A percentile compares a stretch with the other conserved stretches of the same genome.
Conservation (phyloP, 108 stramenopile species). For the Aurantiochytrium sp. region DNA sequence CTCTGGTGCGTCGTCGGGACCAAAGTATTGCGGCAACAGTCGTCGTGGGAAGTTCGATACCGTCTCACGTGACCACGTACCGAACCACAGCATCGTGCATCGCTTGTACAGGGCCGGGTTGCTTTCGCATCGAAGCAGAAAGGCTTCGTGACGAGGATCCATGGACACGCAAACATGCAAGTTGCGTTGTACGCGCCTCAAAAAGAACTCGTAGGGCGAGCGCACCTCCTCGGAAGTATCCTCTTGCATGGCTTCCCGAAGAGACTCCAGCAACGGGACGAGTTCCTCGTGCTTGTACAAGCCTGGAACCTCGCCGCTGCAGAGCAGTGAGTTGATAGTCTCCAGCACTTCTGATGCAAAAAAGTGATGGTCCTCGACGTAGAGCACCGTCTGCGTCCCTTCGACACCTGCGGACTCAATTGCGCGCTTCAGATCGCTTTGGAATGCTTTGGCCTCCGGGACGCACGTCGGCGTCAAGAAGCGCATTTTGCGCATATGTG, state of each 20-base stretch:
- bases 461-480: conserved; percentile 34
- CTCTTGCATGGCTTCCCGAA: conserved; percentile 46
- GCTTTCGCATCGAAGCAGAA: conserved; percentile 42
- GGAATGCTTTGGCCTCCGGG: conserved; percentile 26
- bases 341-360: conserved; percentile 44
- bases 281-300: conserved; percentile 54
- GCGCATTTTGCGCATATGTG: conserved; percentile 44
- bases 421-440: conserved; percentile 44
- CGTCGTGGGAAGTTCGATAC: conserved; percentile 23
- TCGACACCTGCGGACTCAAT: conserved; percentile 45
- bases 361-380: conserved; percentile 50
- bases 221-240: conserved; percentile 19
- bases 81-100: conserved; percentile 50
- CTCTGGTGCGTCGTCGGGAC: not conserved
- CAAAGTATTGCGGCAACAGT: not conserved
- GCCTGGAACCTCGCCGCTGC: conserved; percentile 52
- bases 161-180: conserved; percentile 46
- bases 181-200: conserved; percentile 31
- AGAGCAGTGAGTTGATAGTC: conserved; percentile 48
- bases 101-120: conserved; percentile 55
- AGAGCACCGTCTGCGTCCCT: conserved; percentile 32
- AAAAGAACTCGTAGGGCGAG: conserved; percentile 50
- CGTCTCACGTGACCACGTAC: conserved; percentile 33
- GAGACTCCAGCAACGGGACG: conserved; percentile 34
- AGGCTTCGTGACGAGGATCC: conserved; percentile 39